Conservation (phyloP, 2,329 filamentous ascomycete species). For the Monosporascus cannonballus region DNA sequence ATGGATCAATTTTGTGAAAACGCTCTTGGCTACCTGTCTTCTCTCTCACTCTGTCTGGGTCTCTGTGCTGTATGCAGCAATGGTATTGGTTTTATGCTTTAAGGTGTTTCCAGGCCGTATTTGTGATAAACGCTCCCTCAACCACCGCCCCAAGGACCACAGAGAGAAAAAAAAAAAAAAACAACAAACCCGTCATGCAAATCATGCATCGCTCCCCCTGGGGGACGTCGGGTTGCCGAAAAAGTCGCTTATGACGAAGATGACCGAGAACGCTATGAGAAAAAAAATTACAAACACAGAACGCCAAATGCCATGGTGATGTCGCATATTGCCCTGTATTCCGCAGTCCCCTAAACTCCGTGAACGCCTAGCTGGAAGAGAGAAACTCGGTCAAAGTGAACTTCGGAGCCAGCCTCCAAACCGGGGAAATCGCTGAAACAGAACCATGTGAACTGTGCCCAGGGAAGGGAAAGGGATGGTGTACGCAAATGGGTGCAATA, state of each 20-base stretch:
- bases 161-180: neutral
- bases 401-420: conserved; percentile 4
- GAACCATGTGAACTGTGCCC: neutral
- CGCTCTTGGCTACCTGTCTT: no score
- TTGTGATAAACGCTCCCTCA: no score
- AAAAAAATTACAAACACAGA: neutral
- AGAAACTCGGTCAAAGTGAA: conserved; percentile 1
- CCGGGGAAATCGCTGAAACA: neutral
- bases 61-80: no score
- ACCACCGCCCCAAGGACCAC: no score
- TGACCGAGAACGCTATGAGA: conserved; percentile 4
- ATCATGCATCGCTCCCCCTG: neutral
- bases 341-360: neutral
- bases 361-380: neutral
- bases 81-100: no score
- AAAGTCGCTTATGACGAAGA: conserved; percentile 8
- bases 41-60: no score
- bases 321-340: neutral
- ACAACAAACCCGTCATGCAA: neutral
- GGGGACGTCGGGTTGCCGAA: conserved; percentile 1
- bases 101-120: no score
- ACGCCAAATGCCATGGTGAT: neutral
- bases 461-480: neutral
- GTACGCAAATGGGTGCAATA: neutral
- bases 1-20: no score